Conservation (phyloP, 1,284 basidiomycete genomes). For the Athelia sp. region DNA sequence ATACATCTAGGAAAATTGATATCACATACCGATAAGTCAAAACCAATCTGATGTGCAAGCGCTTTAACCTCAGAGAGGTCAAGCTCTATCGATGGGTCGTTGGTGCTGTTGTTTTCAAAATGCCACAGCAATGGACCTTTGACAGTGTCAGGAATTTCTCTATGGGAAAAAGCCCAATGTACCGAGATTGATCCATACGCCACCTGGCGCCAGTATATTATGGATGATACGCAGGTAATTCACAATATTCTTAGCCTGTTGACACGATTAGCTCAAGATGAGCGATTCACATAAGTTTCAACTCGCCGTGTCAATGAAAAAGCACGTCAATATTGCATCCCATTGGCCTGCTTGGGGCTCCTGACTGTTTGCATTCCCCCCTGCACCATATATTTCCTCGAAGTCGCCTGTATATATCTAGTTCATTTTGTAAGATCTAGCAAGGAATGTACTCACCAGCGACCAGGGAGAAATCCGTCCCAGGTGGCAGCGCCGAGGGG, state of each 20-base stretch:
- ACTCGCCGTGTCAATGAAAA: slow-evolving; percentile 93
- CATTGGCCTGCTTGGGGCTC: slow-evolving; percentile 74
- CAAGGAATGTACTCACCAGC: slow-evolving; percentile 48
- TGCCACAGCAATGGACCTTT: slow-evolving; percentile 93
- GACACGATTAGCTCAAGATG: not conserved
- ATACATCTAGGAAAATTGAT: too few species aligned
- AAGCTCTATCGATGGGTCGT: slow-evolving; percentile 84
- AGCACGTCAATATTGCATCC: slow-evolving; percentile 92
- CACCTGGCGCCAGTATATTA: slow-evolving; percentile 73
- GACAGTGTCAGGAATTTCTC: slow-evolving; percentile 3
- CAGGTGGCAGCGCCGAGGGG: slow-evolving; percentile 64
- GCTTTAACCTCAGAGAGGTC: slow-evolving; percentile 84
- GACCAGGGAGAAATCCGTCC: slow-evolving; percentile 75
- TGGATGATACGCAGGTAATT: slow-evolving; percentile 85
- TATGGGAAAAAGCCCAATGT: slow-evolving; percentile 7
- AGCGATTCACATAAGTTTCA: not conserved
- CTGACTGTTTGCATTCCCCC: slow-evolving; percentile 36
- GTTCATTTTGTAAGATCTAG: not conserved
- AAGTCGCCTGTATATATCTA: slow-evolving; percentile 65
- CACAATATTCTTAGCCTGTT: slow-evolving; percentile 86
- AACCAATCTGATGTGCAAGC: slow-evolving; percentile 75
- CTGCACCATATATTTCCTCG: slow-evolving; percentile 81
- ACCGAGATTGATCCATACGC: slow-evolving; percentile 91
- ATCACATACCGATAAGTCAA: slow-evolving; percentile 70
- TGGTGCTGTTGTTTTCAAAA: slow-evolving; percentile 82